Percentiles rank a stretch among this genome's conserved stretches.
phyloP scores from a whole-genome alignment of 257 asterid species.

The Avicennia marina region DNA sequence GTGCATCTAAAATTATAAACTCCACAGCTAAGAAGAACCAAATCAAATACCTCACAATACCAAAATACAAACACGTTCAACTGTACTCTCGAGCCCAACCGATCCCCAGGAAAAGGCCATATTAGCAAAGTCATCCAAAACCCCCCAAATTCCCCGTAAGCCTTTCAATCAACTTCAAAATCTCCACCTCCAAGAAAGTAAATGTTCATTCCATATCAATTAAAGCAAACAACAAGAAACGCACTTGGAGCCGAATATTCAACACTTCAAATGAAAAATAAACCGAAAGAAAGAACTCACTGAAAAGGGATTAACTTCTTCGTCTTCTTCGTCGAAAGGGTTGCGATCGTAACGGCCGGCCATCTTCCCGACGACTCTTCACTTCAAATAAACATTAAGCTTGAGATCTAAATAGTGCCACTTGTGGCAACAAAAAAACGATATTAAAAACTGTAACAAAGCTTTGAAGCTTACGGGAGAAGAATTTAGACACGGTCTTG shows the following conservation, averaged over 20 bases:
- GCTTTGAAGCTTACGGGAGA: constrained; percentile 23
- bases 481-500: constrained; percentile 17
- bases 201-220: background rate
- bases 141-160: constrained; percentile 11
- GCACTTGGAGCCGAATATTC: background rate
- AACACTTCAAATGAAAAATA: background rate
- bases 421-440: background rate
- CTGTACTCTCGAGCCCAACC: constrained; percentile 4
- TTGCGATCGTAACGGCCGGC: constrained; percentile 75
- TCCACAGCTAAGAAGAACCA: no score
- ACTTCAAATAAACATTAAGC: constrained; percentile 10
- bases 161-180: constrained; percentile 4
- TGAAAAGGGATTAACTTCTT: constrained; percentile 62
- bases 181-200: constrained; percentile 1
- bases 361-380: constrained; percentile 26
- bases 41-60: background rate
- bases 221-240: background rate
- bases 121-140: constrained; percentile 15
- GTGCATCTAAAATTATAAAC: no score
- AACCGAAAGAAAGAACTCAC: constrained; percentile 29
- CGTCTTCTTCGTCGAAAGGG: constrained; percentile 57
- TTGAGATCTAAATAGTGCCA: constrained; percentile 22
- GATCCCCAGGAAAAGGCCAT: background rate
- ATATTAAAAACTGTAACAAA: background rate
- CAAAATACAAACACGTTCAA: background rate